phyloP scores from a whole-genome alignment of 371 early-diverging fungal species.

The Dipsacomyces acuminosporus region DNA sequence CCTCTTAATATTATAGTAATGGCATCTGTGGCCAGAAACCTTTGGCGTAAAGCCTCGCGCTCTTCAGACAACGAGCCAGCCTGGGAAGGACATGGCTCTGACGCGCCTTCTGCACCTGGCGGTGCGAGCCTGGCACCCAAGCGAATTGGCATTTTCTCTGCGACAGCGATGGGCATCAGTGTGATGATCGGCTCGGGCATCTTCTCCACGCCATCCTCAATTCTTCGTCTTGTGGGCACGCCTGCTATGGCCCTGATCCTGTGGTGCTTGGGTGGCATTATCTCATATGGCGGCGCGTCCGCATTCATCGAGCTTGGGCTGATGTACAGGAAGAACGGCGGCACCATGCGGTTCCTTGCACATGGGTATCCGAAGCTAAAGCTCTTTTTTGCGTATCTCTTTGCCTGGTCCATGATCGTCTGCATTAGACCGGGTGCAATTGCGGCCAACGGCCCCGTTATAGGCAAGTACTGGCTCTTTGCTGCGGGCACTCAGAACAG shows the following conservation, averaged over 20 bases:
- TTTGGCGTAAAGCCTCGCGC: neutral
- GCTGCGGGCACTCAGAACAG: slow-evolving; percentile 33
- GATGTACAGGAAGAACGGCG: slow-evolving; percentile 78
- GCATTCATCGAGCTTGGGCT: slow-evolving; percentile 83
- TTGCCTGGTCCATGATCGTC: slow-evolving; percentile 50
- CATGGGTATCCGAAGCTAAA: slow-evolving; percentile 67
- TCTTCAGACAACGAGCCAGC: neutral
- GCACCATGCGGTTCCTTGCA: slow-evolving; percentile 77
- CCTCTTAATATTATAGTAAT: too few relatives aligned
- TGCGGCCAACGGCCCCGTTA: slow-evolving; percentile 49
- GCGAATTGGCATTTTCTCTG: slow-evolving; percentile 62
- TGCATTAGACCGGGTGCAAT: slow-evolving; percentile 50
- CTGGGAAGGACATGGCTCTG: neutral
- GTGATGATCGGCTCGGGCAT: slow-evolving; percentile 84
- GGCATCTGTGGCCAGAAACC: neutral
- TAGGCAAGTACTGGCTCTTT: slow-evolving; percentile 51
- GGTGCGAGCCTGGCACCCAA: slow-evolving; percentile 4
- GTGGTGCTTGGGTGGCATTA: slow-evolving; percentile 71
- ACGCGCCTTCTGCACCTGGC: neutral
- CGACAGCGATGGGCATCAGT: slow-evolving; percentile 68
- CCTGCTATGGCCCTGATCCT: slow-evolving; percentile 71
- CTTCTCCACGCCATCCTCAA: slow-evolving; percentile 79
- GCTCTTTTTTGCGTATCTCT: slow-evolving; percentile 70
- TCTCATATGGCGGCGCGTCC: slow-evolving; percentile 71
- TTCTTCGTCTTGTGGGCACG: slow-evolving; percentile 58